A percentile compares a stretch with the other conserved stretches of the same genome.
Conservation (phyloP, 108 stramenopile genomes). For the Poteriospumella lacustris region DNA sequence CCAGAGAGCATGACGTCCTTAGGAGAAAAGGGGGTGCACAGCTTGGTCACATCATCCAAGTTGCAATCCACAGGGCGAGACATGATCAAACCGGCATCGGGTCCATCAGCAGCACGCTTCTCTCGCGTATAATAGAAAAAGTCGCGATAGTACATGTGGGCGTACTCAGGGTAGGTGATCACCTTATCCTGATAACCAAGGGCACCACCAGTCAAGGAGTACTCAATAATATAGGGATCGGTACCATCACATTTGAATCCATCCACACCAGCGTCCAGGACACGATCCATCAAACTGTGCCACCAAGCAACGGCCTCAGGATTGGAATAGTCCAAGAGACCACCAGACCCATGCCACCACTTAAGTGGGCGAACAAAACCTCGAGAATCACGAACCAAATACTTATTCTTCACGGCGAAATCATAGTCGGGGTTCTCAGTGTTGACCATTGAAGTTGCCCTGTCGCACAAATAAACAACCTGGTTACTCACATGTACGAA, state of each 20-base stretch:
- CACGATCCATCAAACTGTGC: constrained; percentile 22
- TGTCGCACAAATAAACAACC: neutral
- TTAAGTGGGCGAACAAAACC: constrained; percentile 11
- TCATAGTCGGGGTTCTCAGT: constrained; percentile 27
- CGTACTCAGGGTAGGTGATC: constrained; percentile 33
- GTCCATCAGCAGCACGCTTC: neutral
- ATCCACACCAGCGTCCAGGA: constrained; percentile 32
- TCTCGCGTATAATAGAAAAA: constrained; percentile 32
- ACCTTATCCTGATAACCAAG: neutral
- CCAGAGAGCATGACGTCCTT: constrained; percentile 32
- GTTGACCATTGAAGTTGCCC: constrained; percentile 36
- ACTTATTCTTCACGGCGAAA: neutral
- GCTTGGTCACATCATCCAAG: neutral
- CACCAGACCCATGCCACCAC: constrained; percentile 38
- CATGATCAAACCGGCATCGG: constrained; percentile 23
- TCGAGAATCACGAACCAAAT: constrained; percentile 23
- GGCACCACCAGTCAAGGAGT: constrained; percentile 8
- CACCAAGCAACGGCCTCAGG: constrained; percentile 33
- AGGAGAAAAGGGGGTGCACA: constrained; percentile 28
- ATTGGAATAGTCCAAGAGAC: constrained; percentile 33
- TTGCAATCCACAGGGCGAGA: constrained; percentile 34
- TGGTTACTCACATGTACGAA: neutral
- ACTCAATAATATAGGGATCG: constrained; percentile 35
- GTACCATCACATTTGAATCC: constrained; percentile 40
- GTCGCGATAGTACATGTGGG: constrained; percentile 29